These are phyloP conservation scores for Oryza officinalis DNA, from an alignment of 176 grass and related monocot species.

Conservation along the genomic window DNA sequence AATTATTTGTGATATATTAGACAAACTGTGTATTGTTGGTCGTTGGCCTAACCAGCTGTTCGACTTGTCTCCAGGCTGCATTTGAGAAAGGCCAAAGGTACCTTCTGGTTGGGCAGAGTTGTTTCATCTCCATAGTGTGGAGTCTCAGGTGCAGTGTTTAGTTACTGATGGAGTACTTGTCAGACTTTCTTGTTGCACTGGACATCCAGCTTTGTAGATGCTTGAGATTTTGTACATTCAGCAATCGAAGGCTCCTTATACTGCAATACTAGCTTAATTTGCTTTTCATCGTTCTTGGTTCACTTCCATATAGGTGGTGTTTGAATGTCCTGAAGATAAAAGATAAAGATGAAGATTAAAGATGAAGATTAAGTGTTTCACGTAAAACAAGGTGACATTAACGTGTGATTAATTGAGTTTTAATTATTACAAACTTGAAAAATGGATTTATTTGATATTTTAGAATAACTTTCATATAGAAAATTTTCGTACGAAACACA, in stretches of 20 bases:
- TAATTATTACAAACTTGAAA: too few relatives aligned
- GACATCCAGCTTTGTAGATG: constrained; percentile 5
- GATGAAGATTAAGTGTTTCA: too few relatives aligned
- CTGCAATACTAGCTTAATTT: neutral
- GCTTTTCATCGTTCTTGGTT: neutral
- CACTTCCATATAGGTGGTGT: neutral
- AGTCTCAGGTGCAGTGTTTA: neutral
- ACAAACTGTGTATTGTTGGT: neutral
- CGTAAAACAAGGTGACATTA: too few relatives aligned
- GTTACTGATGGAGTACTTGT: neutral
- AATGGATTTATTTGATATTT: too few relatives aligned
- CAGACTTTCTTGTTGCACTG: neutral
- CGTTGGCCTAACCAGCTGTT: neutral
- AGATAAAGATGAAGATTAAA: too few relatives aligned
- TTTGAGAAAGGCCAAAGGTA: neutral
- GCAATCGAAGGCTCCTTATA: neutral
- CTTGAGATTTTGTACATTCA: neutral
- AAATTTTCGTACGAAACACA: too few relatives aligned
- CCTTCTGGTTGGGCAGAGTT: neutral
- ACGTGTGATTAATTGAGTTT: too few relatives aligned
- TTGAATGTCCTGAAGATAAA: too few relatives aligned
- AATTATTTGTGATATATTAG: neutral
- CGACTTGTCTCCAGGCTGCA: constrained; percentile 3
- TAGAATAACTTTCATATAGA: too few relatives aligned
- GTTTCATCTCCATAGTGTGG: neutral